A percentile compares a stretch with the other conserved stretches of the same genome.
phyloP scores from a whole-genome alignment of 2,329 filamentous ascomycete genomes.

The Tympanopsis confertula region DNA sequence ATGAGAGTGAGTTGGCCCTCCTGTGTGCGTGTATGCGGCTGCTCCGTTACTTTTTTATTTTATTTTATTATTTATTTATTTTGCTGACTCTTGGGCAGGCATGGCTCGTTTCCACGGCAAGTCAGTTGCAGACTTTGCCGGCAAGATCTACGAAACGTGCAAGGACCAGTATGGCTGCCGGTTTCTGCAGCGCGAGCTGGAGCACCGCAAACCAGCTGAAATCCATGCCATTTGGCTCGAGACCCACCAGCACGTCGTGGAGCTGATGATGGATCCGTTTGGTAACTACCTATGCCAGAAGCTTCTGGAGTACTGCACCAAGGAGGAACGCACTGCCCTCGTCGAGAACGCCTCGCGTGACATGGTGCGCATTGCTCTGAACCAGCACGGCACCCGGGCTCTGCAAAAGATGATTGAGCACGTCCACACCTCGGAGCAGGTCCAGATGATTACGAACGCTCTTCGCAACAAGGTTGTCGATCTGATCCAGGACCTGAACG shows the following conservation, averaged over 20 bases:
- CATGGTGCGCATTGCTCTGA: slow-evolving; percentile 86
- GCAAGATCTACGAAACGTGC: slow-evolving; percentile 80
- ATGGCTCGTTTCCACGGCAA: slow-evolving; percentile 77
- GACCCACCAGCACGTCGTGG: slow-evolving; percentile 84
- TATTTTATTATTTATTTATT: too few species aligned
- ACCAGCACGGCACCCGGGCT: slow-evolving; percentile 92
- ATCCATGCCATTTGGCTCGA: slow-evolving; percentile 90
- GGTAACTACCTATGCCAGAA: slow-evolving; percentile 99
- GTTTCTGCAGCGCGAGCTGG: slow-evolving; percentile 91
- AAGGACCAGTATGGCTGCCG: slow-evolving; percentile 98
- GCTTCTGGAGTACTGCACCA: slow-evolving; percentile 84
- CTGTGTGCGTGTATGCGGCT: too few species aligned
- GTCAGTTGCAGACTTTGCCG: slow-evolving; percentile 67
- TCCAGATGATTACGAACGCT: slow-evolving; percentile 75
- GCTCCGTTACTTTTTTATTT: too few species aligned
- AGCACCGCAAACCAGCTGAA: slow-evolving; percentile 73
- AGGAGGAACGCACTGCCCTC: slow-evolving; percentile 84
- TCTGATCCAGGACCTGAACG: slow-evolving; percentile 92
- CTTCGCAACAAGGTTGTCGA: slow-evolving; percentile 77
- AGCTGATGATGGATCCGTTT: slow-evolving; percentile 98
- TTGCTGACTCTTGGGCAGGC: slow-evolving; percentile 27
- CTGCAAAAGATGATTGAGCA: slow-evolving; percentile 99
- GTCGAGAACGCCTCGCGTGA: slow-evolving; percentile 81
- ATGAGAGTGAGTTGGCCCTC: neutral
- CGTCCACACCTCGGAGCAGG: slow-evolving; percentile 74